Conservation (phyloP, 129 eudicot species). For the Kitagawia praeruptora region DNA sequence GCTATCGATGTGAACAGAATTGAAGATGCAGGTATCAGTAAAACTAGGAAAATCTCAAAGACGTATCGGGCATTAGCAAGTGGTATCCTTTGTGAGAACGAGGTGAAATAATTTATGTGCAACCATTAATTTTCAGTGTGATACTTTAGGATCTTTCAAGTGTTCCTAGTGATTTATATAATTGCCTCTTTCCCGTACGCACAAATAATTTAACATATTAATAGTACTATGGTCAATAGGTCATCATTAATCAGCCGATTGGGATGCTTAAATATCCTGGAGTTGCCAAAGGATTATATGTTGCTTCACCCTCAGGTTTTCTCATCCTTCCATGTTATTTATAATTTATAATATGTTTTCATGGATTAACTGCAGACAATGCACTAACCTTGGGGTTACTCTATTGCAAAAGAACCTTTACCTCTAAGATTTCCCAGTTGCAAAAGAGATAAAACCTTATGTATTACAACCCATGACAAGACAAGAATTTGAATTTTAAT, state of each 20-base stretch:
- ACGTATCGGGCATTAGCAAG: constrained; percentile 71
- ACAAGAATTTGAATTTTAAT: neutral
- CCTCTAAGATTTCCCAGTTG: neutral
- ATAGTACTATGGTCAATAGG: constrained; percentile 29
- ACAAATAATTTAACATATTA: neutral
- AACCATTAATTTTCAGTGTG: neutral
- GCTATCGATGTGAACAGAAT: constrained; percentile 26
- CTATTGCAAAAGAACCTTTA: neutral
- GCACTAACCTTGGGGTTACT: neutral
- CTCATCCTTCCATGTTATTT: neutral
- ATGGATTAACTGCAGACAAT: neutral
- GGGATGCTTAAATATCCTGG: constrained; percentile 77
- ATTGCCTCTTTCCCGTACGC: neutral
- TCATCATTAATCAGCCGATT: constrained; percentile 69
- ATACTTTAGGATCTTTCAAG: neutral
- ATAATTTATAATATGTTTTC: neutral
- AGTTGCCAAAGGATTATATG: constrained; percentile 91
- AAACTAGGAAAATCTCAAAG: constrained; percentile 54
- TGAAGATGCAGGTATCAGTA: constrained; percentile 19
- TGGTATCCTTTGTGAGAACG: constrained; percentile 54
- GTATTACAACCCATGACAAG: neutral
- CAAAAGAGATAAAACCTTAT: neutral
- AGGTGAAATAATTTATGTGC: constrained; percentile 38
- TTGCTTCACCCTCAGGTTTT: constrained; percentile 81
- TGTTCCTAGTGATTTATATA: neutral